Conservation (phyloP, 345 rosid species). For the Triadica sebifera region DNA sequence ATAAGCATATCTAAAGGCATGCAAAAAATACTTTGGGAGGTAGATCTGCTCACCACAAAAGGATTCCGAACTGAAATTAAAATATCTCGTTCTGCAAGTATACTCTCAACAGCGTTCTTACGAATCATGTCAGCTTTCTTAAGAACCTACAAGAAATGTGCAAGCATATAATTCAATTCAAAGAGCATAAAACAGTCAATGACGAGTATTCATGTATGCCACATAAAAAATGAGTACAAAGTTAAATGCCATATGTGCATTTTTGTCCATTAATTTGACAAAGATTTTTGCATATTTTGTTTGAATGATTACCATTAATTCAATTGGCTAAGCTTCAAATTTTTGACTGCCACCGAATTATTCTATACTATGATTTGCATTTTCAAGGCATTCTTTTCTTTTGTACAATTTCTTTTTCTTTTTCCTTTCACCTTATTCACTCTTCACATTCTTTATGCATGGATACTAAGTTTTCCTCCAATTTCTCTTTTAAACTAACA, state of each 20-base stretch:
- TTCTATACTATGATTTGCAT: not conserved
- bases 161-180: conserved; percentile 5
- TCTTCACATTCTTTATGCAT: not conserved
- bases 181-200: not conserved
- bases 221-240: too few species aligned
- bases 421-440: not conserved
- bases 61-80: conserved; percentile 98
- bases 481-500: not conserved
- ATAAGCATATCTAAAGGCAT: conserved; percentile 20
- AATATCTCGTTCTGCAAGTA: conserved; percentile 98
- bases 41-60: conserved; percentile 93
- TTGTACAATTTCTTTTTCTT: not conserved
- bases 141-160: conserved; percentile 62
- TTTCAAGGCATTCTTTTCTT: not conserved
- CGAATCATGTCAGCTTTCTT: conserved; percentile 99
- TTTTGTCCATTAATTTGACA: not conserved
- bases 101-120: conserved; percentile 99
- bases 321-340: not conserved
- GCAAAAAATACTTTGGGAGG: conserved; percentile 29
- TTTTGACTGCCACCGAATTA: not conserved
- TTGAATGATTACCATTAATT: not conserved
- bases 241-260: not conserved
- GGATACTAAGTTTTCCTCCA: not conserved
- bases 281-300: not conserved
- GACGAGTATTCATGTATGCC: too few species aligned